A percentile compares a stretch with the other conserved stretches of the same genome.
Evolutionary conservation across 1,284 basidiomycete species (phyloP).

Genomic region (Trichosporon sp.): DNA sequence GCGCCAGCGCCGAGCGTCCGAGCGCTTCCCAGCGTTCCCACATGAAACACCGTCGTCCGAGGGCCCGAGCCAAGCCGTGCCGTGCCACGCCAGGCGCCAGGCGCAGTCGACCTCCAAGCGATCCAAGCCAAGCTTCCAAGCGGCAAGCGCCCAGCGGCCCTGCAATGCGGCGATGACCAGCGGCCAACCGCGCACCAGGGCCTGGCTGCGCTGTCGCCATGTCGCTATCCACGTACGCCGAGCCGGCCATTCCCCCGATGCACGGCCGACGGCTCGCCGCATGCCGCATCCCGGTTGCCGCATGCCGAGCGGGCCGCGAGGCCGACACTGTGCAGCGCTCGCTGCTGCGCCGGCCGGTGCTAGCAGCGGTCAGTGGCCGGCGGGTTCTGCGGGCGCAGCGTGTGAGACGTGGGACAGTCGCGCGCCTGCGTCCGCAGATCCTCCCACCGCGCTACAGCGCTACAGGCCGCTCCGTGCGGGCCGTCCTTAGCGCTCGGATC

Average conservation of each 20-base stretch:
- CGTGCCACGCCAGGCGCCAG: background rate
- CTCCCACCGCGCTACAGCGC: background rate
- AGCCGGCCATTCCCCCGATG: background rate
- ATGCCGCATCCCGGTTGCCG: too few relatives aligned
- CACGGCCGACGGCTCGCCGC: too few relatives aligned
- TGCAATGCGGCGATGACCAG: background rate
- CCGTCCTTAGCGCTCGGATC: background rate
- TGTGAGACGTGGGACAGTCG: too few relatives aligned
- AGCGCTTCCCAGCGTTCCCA: background rate
- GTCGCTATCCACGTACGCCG: background rate
- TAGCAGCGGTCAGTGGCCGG: too few relatives aligned
- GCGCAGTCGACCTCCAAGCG: too few relatives aligned
- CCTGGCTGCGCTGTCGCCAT: background rate
- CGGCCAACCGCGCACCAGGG: background rate
- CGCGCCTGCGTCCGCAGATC: background rate
- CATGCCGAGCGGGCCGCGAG: background rate
- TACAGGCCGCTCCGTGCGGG: too few relatives aligned
- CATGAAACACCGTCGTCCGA: background rate
- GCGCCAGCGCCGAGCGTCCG: too few relatives aligned
- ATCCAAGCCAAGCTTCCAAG: background rate
- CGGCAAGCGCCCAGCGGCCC: background rate
- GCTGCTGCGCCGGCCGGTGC: background rate
- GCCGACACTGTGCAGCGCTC: background rate
- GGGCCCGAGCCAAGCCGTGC: background rate
- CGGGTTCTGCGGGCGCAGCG: background rate